These are phyloP conservation scores for Enterospora canceri DNA, from an alignment of 371 early-diverging fungal species.

Conservation along the genomic window DNA sequence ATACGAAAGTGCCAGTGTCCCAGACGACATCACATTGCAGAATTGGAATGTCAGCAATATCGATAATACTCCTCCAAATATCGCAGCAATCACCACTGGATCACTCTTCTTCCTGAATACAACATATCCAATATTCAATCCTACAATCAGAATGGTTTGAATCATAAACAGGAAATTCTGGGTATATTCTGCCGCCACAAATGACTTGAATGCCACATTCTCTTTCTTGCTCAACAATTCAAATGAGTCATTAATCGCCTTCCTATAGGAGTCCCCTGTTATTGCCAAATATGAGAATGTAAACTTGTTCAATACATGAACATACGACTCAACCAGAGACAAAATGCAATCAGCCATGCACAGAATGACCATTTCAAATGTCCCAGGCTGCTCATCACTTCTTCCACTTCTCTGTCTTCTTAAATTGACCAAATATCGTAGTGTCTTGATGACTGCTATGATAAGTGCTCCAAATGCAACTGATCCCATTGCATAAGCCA, in stretches of 20 bases:
- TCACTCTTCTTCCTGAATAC: too few species aligned
- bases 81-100: too few species aligned
- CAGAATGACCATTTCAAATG: neutral
- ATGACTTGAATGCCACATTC: neutral
- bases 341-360: neutral
- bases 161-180: too few species aligned
- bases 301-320: neutral
- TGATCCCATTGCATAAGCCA: slow-evolving; percentile 2
- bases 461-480: slow-evolving; percentile 10
- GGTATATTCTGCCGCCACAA: neutral
- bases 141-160: too few species aligned
- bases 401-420: neutral
- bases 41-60: too few species aligned
- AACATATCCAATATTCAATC: too few species aligned
- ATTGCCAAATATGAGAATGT: slow-evolving; percentile 8
- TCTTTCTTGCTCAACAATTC: neutral
- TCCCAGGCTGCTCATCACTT: neutral
- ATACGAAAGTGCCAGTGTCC: too few species aligned
- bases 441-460: slow-evolving; percentile 2
- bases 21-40: too few species aligned
- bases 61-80: too few species aligned
- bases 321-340: neutral
- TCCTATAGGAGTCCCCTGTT: slow-evolving; percentile 1
- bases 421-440: neutral
- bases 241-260: slow-evolving; percentile 2